Evolutionary conservation across 1,284 basidiomycete genomes (phyloP), one percentile per base, ranked within the genome.

Genomic region (Apiotrichum gracile): DNA sequence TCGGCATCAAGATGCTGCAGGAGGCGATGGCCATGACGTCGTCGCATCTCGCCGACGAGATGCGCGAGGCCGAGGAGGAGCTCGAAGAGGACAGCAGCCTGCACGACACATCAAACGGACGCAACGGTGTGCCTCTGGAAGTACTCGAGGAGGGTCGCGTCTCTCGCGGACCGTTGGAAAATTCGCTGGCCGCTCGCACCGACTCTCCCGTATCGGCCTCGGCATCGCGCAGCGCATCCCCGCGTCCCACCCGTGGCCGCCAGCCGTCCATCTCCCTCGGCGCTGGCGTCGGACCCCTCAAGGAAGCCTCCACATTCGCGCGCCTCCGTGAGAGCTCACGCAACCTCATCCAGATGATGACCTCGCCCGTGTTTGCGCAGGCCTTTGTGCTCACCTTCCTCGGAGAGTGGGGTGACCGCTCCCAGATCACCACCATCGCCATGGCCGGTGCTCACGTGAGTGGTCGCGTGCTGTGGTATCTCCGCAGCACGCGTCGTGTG

Each of bases 371-470:
- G 1, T 97, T 97, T 65, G 91, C 94, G 3, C 93, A 98, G 74
- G 85, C 91, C 0, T 98, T 98, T 64, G 78, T 94, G 35, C 79
- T 98, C 52, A 97, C 94, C 0, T 98, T 98, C 75, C 79, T 98
- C 13, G 96, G 93, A 22, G 94, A 98, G 75, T 98, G 94, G 94
- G 96, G 94, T 1, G 96, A 98, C 76, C 79, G 94, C 41, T 92
- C 88, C 68, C 96, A 98, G 77, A 94, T 98, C 64, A 88, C 96
- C 0, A 98, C 94, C 0, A 97, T 98, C 61, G 93, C 91, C 3
- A 80, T 98, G 45, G 96, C 88, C 2, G 93, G 94, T 33, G 91
- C 94, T 24, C 91, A 97, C 78, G 93, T 97, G 67, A 64, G 86
- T 80, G 13, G n/a, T 2, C 17, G 9, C 1, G 6, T 3, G 7